Base-by-base conservation (phyloP, 2,329 filamentous ascomycete genomes). In the Colletotrichum salicis region DNA sequence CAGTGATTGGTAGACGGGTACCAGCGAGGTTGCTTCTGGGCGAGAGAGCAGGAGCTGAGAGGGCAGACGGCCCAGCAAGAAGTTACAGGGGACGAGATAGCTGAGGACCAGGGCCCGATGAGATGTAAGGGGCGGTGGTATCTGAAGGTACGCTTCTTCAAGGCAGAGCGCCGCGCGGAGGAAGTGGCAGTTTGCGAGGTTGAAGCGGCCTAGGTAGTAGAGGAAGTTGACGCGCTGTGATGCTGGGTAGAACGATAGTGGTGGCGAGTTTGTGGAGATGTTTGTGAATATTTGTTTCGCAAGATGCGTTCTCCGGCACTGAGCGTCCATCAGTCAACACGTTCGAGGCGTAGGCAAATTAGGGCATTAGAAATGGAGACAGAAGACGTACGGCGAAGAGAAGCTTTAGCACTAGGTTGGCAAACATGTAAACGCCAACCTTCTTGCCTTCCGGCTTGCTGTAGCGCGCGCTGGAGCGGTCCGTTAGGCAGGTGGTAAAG, bases 161-260 rank as follows among this genome's bases (percentile, higher is more conserved):
- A 98, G 85, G 45, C 92, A 94, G 60, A 90, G 85, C 64, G 92
- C 90, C 0, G 95, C 94, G 31, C 93, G 91, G 73, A 89, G 90
- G 81, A 94, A 97, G 79, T 97, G 92, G 75, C 91, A 93, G 80
- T 94, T 95, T 74, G 93, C 91, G 80, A 97, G 94, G 78, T 95
- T 91, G 82, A 96, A 98, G 70, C 95, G 92, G 22, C 96, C 96
- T 6, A 98, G 91, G 79, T 97, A 97, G 84, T 97, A 98, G 15
- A 98, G 91, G 77, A 95, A 98, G 4, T 95, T 97, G 62, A 97
- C 94, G 60, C 95, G 90, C 79, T 98, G 94, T 6, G 93, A 89
- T 27, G 94, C 94, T 2, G 95, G 94, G 78, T 97, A 98, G 63
- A 94, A 89, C 1, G 89, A 87, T 13, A 98, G 84, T 0, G 94